Conservation (phyloP, 2,329 filamentous ascomycete genomes). For the Hirsutella rhossiliensis region DNA sequence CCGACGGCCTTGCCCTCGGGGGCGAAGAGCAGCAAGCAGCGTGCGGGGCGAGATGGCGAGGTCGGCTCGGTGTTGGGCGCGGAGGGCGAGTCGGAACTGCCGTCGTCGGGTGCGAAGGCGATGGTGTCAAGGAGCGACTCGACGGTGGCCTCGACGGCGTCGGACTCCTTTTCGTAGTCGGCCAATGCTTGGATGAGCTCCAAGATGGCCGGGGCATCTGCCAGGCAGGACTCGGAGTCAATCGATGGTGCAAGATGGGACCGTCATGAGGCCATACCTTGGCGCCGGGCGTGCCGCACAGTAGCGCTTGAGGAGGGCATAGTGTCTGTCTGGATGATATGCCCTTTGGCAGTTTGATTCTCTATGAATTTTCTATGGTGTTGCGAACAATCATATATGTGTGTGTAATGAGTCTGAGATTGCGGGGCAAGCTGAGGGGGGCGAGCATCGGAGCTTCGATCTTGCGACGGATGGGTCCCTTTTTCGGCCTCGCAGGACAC, state of each 20-base stretch:
- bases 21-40: slow-evolving; percentile 57
- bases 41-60: slow-evolving; percentile 49
- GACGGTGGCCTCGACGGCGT: slow-evolving; percentile 67
- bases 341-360: background rate
- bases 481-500: too few relatives aligned
- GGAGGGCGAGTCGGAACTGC: slow-evolving; percentile 22
- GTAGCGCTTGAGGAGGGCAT: slow-evolving; percentile 3
- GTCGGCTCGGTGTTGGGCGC: slow-evolving; percentile 39
- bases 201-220: slow-evolving; percentile 76
- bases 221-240: background rate
- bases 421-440: too few relatives aligned
- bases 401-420: too few relatives aligned
- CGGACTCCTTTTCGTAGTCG: slow-evolving; percentile 69
- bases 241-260: background rate
- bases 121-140: slow-evolving; percentile 62
- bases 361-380: background rate
- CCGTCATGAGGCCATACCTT: slow-evolving; percentile 30
- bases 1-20: slow-evolving; percentile 42
- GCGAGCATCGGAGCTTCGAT: too few relatives aligned
- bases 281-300: slow-evolving; percentile 38
- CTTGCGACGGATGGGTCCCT: too few relatives aligned
- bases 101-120: slow-evolving; percentile 54
- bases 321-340: background rate
- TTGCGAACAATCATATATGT: background rate
- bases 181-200: slow-evolving; percentile 75